Base-by-base conservation (phyloP, 73 alveolate genomes). In the Blepharisma japonicum region DNA sequence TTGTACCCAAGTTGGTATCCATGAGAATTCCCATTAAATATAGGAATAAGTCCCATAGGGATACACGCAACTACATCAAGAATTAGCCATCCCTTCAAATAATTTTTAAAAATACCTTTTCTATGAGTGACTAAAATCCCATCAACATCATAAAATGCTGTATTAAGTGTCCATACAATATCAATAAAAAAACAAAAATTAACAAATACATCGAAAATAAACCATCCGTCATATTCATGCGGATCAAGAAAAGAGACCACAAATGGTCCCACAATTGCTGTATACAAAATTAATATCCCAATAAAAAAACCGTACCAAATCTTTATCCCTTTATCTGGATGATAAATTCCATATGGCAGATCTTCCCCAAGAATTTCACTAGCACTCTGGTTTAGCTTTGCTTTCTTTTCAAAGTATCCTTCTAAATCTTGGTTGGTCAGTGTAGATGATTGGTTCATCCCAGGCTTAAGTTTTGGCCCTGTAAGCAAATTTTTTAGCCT, bases 41-140 rank as follows among this genome's bases (percentile, higher is more conserved):
- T 3, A 14, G 14, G 74, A 8, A 61, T 25, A 14, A 61, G 23
- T n/a, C 23, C 74, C 14, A 61, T 55, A 9, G 94, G 94, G 54
- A 87, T 45, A 51, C 87, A 61, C 0, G 91, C 81, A 6, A 83
- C 47, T 4, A 83, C 23, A 55, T 87, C 94, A 14, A 85, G 9
- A 7, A 83, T 8, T 6, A 87, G 68, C 94, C 94, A 87, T 21
- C 91, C 85, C 48, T 51, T 77, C 9, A 87, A 6, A 77, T 87
- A 87, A 7, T 39, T 61, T 20, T 23, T 68, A 5, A 83, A 55
- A 8, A 87, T 87, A 8, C 7, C 47, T 42, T 67, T 71, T 8
- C 56, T 32, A 23, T 56, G 6, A 6, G 83, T 71, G 8, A 82
- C 81, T 46, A 87, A 72, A 7, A 48, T 55, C 3, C 84, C 87